Base-by-base conservation (phyloP, 1,284 basidiomycete species). In the Waitea zeae region DNA sequence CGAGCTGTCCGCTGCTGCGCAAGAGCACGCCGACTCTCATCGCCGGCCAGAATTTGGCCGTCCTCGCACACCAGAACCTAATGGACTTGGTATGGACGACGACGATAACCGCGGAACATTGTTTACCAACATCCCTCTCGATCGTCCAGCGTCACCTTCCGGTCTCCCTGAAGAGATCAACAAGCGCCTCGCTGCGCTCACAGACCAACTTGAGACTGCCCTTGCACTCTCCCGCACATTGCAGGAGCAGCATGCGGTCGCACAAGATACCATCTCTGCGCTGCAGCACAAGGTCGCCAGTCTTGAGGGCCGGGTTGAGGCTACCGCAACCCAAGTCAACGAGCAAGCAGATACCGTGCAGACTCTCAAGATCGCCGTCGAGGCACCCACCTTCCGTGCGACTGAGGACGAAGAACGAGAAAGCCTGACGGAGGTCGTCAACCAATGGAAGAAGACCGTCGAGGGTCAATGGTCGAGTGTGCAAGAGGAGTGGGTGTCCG, bases 381-480 rank as follows among this genome's bases (percentile, higher is more conserved):
- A n/a, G n/a, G 58, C 64, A 4, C 52, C 49, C 11, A 56, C 63
- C 35, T 58, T 53, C 0, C 32, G 52, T 13, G 47, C 47, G 3
- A 50, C 54, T 33, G 30, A 49, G 37, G 48, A 48, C 24, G 44
- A 51, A 24, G 58, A 59, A 35, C 59, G 56, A 7, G 62, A 65
- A 29, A 64, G 62, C 2, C 50, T 75, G 24, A 66, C 62, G 1
- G 51, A 59, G 15, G 64, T 73, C 51, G 53, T 80, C 33, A 53
- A 54, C 5, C 69, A 77, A 40, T 79, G 72, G 73, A 77, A 74
- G 50, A 76, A 70, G 48, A 58, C 49, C 5, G 69, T 84, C 12
- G 84, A 92, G 45, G 73, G 75, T 5, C 70, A 78, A 38, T 92
- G 84, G 83, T 64, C 61, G 20, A 57, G 62, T 37, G 76, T 89